Percentiles rank a stretch among this genome's conserved stretches.
These are phyloP conservation scores for Calonectria honghensis DNA, from an alignment of 2,329 filamentous ascomycete species.

Conservation along the genomic window DNA sequence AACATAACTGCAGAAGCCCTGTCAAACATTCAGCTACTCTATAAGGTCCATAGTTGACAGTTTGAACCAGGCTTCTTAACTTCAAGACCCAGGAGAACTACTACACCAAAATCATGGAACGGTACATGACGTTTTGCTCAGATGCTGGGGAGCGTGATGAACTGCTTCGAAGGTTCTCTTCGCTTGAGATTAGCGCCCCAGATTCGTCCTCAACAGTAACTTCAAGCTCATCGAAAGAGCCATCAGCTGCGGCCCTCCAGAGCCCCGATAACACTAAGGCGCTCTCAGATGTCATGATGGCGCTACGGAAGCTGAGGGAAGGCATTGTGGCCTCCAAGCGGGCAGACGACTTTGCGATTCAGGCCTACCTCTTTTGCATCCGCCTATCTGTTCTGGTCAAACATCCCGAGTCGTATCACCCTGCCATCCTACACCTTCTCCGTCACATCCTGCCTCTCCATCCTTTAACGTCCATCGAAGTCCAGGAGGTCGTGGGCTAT, in stretches of 20 bases:
- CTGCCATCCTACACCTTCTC: constrained; percentile 88
- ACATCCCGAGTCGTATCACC: constrained; percentile 92
- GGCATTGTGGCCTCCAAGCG: constrained; percentile 87
- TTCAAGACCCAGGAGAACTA: constrained; percentile 88
- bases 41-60: constrained; percentile 32
- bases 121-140: constrained; percentile 93
- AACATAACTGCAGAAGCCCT: no score
- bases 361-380: constrained; percentile 94
- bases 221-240: constrained; percentile 35
- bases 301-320: constrained; percentile 94
- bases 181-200: constrained; percentile 65
- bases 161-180: constrained; percentile 84
- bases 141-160: constrained; percentile 81
- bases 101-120: constrained; percentile 89
- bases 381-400: constrained; percentile 87
- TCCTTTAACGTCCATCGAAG: constrained; percentile 81
- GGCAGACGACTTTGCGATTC: constrained; percentile 87
- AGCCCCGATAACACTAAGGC: constrained; percentile 71
- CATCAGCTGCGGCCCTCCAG: constrained; percentile 47
- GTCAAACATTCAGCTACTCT: neutral
- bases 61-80: constrained; percentile 77
- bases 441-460: constrained; percentile 80
- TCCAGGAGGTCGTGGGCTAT: constrained; percentile 87
- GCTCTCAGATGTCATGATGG: constrained; percentile 84
- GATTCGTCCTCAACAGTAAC: constrained; percentile 32